phyloP scores from a whole-genome alignment of 257 asterid species.

The Primulina huaijiensis region DNA sequence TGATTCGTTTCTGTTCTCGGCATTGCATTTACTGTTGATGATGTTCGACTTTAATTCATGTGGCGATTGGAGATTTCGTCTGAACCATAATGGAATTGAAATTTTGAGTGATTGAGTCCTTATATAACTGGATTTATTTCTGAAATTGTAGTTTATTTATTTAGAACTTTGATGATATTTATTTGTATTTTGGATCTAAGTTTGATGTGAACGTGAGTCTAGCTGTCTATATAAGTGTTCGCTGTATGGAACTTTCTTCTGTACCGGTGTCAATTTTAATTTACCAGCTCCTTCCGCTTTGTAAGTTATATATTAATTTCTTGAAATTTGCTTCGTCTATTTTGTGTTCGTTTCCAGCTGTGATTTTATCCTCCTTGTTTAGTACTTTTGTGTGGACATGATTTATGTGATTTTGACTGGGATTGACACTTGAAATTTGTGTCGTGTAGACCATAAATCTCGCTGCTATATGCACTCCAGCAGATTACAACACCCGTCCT shows the following conservation, averaged over 20 bases:
- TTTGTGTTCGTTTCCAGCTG: constrained; percentile 10
- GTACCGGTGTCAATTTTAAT: background rate
- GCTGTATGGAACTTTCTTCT: background rate
- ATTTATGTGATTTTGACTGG: constrained; percentile 22
- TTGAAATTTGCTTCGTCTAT: constrained; percentile 5
- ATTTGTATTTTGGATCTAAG: constrained; percentile 19
- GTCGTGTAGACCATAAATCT: constrained; percentile 64
- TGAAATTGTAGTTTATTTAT: constrained; percentile 10
- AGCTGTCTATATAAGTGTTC: background rate
- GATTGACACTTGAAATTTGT: constrained; percentile 23
- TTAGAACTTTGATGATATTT: constrained; percentile 25
- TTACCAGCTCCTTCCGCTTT: constrained; percentile 1
- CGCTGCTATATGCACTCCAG: constrained; percentile 97
- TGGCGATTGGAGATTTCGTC: constrained; percentile 10
- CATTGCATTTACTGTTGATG: constrained; percentile 3
- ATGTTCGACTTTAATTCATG: background rate
- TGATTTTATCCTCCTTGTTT: constrained; percentile 3
- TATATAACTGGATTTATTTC: constrained; percentile 11
- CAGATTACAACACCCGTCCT: constrained; percentile 89
- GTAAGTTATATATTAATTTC: background rate
- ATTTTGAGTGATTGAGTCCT: background rate
- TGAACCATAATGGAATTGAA: constrained; percentile 20
- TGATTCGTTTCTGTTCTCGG: constrained; percentile 1
- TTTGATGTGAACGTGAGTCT: constrained; percentile 14
- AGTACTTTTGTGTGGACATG: background rate